Evolutionary conservation across 768 basidiomycete genomes (phyloP).

Genomic region (Mycena indigotica): DNA sequence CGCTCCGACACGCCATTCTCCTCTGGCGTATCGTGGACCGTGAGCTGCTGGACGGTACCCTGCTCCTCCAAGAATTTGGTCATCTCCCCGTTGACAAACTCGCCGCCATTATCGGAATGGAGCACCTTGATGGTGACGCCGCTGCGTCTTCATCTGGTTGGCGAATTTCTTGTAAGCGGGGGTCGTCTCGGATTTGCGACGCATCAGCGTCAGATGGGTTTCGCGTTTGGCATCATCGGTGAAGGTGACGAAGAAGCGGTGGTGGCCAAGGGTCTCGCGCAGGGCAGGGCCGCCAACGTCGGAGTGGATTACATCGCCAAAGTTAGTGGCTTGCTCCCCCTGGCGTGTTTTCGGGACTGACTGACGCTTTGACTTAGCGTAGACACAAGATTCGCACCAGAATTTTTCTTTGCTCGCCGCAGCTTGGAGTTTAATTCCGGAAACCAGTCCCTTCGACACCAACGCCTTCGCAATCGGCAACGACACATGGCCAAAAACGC

Average conservation of each 20-base stretch:
- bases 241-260: constrained; percentile 33
- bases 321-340: constrained; percentile 12
- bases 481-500: constrained; percentile 29
- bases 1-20: constrained; percentile 43
- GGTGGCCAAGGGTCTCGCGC: constrained; percentile 18
- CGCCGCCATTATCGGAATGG: constrained; percentile 30
- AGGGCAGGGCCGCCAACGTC: constrained; percentile 39
- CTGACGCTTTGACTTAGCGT: constrained; percentile 30
- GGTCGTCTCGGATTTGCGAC: constrained; percentile 30
- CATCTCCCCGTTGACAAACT: constrained; percentile 28
- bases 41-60: constrained; percentile 22
- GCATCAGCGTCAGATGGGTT: constrained; percentile 26
- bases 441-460: constrained; percentile 26
- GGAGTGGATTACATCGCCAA: constrained; percentile 35
- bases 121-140: constrained; percentile 29
- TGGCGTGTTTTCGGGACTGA: constrained; percentile 26
- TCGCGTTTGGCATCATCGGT: constrained; percentile 34
- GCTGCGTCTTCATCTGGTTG: constrained; percentile 27
- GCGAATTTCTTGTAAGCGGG: constrained; percentile 26
- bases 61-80: constrained; percentile 15
- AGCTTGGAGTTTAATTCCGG: constrained; percentile 28
- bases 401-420: constrained; percentile 7
- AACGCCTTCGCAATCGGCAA: constrained; percentile 21
- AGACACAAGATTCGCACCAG: constrained; percentile 31
- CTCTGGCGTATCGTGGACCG: constrained; percentile 30